Evolutionary conservation across 345 rosid species (phyloP).

Genomic region (Brassica incana): DNA sequence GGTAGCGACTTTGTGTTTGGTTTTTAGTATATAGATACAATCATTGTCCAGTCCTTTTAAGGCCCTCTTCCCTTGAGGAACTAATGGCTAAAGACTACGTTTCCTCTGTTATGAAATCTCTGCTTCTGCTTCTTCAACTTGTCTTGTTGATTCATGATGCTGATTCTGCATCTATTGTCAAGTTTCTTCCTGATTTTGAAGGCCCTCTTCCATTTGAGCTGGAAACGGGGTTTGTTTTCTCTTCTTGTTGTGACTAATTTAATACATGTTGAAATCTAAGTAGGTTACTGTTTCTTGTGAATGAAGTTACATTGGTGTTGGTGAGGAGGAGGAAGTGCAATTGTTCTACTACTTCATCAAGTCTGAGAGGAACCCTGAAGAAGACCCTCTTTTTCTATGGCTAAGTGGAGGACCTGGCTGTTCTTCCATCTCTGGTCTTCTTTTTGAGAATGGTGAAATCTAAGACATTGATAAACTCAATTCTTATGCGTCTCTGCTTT

Average conservation of each 20-base stretch:
- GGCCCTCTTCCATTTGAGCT: background rate
- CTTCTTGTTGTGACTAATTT: background rate
- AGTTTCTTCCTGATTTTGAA: background rate
- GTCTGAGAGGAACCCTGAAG: background rate
- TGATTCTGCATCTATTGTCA: background rate
- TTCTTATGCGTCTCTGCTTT: background rate
- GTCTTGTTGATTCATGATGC: slow-evolving; percentile 5
- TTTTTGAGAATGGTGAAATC: background rate
- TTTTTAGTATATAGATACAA: background rate
- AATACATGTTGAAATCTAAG: no score
- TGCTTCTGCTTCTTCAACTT: slow-evolving; percentile 8
- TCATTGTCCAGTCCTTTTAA: background rate
- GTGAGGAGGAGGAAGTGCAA: background rate
- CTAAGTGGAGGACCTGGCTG: background rate
- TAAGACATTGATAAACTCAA: background rate
- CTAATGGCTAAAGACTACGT: background rate
- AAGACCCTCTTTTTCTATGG: background rate
- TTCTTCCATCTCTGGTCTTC: background rate
- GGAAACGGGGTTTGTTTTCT: background rate
- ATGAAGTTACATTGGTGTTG: background rate
- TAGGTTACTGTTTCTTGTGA: background rate
- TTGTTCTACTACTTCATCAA: background rate
- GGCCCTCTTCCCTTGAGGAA: no score
- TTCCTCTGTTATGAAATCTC: slow-evolving; percentile 11
- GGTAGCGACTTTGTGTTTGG: background rate